A percentile compares a stretch with the other conserved stretches of the same genome.
These are phyloP conservation scores for Powellomyces hirtus DNA, from an alignment of 192 early-diverging fungal species.

Conservation along the genomic window DNA sequence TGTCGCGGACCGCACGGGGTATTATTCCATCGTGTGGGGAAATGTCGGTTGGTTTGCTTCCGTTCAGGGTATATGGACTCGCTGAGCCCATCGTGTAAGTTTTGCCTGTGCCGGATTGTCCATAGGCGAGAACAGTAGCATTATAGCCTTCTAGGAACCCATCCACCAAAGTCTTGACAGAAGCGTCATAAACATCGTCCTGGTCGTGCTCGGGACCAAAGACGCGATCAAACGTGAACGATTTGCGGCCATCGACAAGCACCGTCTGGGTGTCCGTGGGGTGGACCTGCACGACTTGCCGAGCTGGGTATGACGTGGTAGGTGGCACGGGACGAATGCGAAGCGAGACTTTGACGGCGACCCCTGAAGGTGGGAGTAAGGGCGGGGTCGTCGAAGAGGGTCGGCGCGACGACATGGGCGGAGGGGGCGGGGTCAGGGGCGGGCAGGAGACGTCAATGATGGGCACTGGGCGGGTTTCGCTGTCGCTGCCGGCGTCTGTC, in stretches of 20 bases:
- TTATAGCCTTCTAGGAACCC: slow-evolving; percentile 58
- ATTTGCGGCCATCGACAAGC: background rate
- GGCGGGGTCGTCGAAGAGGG: no score
- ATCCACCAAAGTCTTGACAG: slow-evolving; percentile 57
- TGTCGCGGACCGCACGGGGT: slow-evolving; percentile 43
- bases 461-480: no score
- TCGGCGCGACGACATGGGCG: no score
- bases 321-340: background rate
- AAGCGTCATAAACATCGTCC: slow-evolving; percentile 71
- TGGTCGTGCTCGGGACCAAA: slow-evolving; percentile 77
- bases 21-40: no score
- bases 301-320: background rate
- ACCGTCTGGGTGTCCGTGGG: background rate
- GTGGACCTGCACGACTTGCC: background rate
- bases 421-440: no score
- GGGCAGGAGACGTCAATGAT: no score
- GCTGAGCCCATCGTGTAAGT: slow-evolving; percentile 55
- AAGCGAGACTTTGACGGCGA: background rate
- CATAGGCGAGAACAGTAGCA: slow-evolving; percentile 54
- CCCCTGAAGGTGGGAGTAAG: no score
- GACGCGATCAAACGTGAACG: slow-evolving; percentile 48
- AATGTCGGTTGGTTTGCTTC: no score
- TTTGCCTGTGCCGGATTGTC: slow-evolving; percentile 58
- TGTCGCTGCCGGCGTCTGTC: no score
- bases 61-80: background rate